Evolutionary conservation across 78 protist genomes (phyloP).

Genomic region (Dictyostelium capitatum): DNA sequence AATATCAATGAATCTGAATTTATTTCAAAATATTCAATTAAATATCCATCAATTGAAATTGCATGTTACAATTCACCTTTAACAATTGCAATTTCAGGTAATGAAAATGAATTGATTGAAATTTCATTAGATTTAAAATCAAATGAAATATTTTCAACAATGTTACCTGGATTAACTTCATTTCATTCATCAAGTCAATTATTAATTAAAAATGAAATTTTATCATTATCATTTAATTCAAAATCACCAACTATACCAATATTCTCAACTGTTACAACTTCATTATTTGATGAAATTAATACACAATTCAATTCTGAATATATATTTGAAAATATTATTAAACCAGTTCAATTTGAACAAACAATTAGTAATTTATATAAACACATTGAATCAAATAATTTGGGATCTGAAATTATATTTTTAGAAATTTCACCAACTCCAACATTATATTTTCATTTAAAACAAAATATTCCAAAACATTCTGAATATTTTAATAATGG

Average conservation of each 20-base stretch:
- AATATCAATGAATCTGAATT: neutral
- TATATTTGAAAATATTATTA: neutral
- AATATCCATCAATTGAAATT: neutral
- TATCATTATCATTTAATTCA: neutral
- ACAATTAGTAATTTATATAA: neutral
- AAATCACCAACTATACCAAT: neutral
- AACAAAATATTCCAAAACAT: neutral
- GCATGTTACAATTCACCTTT: constrained; percentile 5
- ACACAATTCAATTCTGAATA: neutral
- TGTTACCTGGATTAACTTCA: neutral
- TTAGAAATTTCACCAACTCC: constrained; percentile 28
- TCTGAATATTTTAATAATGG: neutral
- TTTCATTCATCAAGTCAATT: constrained; percentile 28
- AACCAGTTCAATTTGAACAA: constrained; percentile 19
- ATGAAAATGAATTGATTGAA: neutral
- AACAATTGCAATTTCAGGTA: constrained; percentile 44
- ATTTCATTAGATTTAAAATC: neutral
- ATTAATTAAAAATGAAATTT: neutral
- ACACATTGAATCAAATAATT: neutral
- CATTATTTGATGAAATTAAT: neutral
- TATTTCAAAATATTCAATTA: neutral
- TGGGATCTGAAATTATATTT: neutral
- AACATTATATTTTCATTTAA: constrained; percentile 20
- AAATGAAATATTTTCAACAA: constrained; percentile 8
- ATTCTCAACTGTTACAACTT: neutral